Percentiles rank a stretch among this genome's conserved stretches.
Evolutionary conservation across 2,329 filamentous ascomycete genomes (phyloP).

Genomic region (Macrophomina tecta): DNA sequence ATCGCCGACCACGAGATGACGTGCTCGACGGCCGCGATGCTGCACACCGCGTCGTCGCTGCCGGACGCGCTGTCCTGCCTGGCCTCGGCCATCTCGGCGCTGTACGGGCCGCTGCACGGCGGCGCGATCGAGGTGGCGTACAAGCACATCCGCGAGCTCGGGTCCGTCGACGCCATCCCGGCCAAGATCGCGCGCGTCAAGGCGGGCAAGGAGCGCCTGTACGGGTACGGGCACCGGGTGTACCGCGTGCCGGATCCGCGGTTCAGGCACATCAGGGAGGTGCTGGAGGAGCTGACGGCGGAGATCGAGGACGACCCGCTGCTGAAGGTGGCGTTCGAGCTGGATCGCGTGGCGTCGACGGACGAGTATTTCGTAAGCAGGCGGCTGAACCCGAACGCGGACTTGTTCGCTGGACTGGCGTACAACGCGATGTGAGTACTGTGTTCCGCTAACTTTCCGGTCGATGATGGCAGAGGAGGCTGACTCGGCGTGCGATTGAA

Average conservation of each 20-base stretch:
- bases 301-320: slow-evolving; percentile 39
- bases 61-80: slow-evolving; percentile 62
- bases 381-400: slow-evolving; percentile 51
- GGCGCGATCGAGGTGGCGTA: slow-evolving; percentile 66
- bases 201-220: slow-evolving; percentile 57
- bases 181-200: slow-evolving; percentile 59
- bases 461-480: background rate
- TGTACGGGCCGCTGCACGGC: slow-evolving; percentile 64
- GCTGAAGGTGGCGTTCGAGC: slow-evolving; percentile 46
- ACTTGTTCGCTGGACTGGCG: slow-evolving; percentile 53
- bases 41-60: slow-evolving; percentile 63
- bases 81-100: slow-evolving; percentile 59
- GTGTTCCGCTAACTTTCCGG: background rate
- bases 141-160: slow-evolving; percentile 60
- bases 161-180: slow-evolving; percentile 58
- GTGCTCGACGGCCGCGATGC: slow-evolving; percentile 61
- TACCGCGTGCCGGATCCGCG: slow-evolving; percentile 63
- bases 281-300: slow-evolving; percentile 50
- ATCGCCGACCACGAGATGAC: slow-evolving; percentile 67
- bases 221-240: slow-evolving; percentile 63
- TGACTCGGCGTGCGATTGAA: background rate
- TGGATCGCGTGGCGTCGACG: slow-evolving; percentile 45
- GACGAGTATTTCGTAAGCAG: slow-evolving; percentile 48
- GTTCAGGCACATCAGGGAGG: slow-evolving; percentile 55
- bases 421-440: slow-evolving; percentile 48